A percentile compares a stretch with the other conserved stretches of the same genome.
phyloP scores from a whole-genome alignment of 192 early-diverging fungal species.

The Coemansia sp. region DNA sequence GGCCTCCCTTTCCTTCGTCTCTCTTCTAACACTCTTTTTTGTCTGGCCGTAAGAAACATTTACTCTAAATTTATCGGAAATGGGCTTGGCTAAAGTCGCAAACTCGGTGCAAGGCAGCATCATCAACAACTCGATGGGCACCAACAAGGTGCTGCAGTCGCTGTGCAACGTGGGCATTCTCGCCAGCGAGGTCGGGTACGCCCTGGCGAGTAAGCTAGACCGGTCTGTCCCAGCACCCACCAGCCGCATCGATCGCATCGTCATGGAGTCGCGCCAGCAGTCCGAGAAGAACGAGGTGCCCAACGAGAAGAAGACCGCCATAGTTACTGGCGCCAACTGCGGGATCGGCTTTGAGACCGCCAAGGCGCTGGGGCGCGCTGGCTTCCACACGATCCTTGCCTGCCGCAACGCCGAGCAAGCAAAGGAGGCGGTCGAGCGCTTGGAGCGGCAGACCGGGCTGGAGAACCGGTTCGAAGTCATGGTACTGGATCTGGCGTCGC shows the following conservation, averaged over 20 bases:
- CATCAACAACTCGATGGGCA: neutral
- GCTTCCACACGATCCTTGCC: constrained; percentile 53
- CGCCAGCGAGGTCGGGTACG: constrained; percentile 25
- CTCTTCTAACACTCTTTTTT: neutral
- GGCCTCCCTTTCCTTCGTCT: neutral
- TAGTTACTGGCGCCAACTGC: constrained; percentile 59
- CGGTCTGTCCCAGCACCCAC: constrained; percentile 14
- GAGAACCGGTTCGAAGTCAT: constrained; percentile 34
- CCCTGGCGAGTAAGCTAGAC: constrained; percentile 29
- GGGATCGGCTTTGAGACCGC: constrained; percentile 62
- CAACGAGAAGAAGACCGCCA: constrained; percentile 34
- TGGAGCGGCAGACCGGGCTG: constrained; percentile 41
- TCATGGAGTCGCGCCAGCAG: constrained; percentile 18
- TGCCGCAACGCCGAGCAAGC: constrained; percentile 27
- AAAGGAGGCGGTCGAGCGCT: constrained; percentile 33
- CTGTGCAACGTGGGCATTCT: constrained; percentile 15
- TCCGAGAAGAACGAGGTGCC: neutral
- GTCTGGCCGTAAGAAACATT: neutral
- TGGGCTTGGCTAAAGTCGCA: constrained; percentile 23
- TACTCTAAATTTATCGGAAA: constrained; percentile 6
- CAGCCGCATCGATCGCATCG: constrained; percentile 35
- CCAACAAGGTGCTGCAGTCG: neutral
- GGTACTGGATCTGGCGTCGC: constrained; percentile 55
- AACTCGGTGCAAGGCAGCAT: constrained; percentile 27
- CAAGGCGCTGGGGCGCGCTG: constrained; percentile 58